Conservation (phyloP, 345 rosid species). For the Balakata baccata region DNA sequence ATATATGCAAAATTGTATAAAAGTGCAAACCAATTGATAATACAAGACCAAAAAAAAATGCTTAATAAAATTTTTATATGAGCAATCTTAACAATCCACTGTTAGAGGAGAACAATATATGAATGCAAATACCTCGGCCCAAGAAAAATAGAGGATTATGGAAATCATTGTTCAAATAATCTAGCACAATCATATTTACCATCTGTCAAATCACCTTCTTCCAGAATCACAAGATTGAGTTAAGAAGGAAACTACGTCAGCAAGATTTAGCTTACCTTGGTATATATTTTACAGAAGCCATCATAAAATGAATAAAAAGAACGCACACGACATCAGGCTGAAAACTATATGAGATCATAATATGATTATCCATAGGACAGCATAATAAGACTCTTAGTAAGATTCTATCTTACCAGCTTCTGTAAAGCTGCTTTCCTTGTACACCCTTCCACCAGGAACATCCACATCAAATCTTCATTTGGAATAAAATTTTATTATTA, state of each 20-base stretch:
- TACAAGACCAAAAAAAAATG: neutral
- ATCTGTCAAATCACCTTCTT: neutral
- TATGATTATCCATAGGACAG: neutral
- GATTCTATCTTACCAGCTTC: conserved; percentile 60
- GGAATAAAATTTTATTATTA: neutral
- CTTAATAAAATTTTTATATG: neutral
- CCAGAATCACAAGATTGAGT: neutral
- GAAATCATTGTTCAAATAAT: neutral
- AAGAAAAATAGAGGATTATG: neutral
- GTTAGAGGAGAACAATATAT: neutral
- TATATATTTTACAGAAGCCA: neutral
- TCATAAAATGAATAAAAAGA: neutral
- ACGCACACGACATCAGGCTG: conserved; percentile 2
- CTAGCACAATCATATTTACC: neutral
- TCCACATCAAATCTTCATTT: conserved; percentile 83
- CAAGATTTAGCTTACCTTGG: neutral
- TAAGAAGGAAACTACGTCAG: neutral
- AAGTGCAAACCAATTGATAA: neutral
- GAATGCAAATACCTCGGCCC: neutral
- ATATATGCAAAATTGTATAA: neutral
- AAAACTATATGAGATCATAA: neutral
- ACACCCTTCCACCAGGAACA: conserved; percentile 82
- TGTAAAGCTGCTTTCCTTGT: conserved; percentile 81
- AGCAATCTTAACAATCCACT: neutral
- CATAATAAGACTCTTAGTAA: neutral